Conservation (phyloP, 176 grass and related monocot genomes). For the Bromus sterilis region DNA sequence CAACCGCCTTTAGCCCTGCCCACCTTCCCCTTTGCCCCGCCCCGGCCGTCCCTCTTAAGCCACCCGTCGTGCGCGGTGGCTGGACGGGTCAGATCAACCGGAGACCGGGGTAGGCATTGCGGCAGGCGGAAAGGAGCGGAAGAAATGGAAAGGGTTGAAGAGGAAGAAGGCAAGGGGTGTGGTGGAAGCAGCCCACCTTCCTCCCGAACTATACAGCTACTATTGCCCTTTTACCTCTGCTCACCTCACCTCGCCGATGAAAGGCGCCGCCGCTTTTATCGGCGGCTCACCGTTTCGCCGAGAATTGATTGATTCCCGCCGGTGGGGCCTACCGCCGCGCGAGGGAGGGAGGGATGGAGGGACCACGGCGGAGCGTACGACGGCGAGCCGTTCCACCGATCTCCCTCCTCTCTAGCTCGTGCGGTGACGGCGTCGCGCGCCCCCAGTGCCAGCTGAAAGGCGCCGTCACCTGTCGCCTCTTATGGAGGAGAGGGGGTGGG, state of each 20-base stretch:
- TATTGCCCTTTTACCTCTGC: slow-evolving; percentile 11
- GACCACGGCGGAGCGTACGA: not conserved
- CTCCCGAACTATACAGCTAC: not conserved
- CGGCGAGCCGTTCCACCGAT: slow-evolving; percentile 8
- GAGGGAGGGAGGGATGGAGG: not conserved
- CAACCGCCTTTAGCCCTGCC: slow-evolving; percentile 22
- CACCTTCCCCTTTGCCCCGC: not conserved
- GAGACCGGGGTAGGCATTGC: not conserved
- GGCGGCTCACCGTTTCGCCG: not conserved
- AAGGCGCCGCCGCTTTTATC: slow-evolving; percentile 27
- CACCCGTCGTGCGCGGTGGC: not conserved
- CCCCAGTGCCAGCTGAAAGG: slow-evolving; percentile 15
- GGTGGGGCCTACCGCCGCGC: not conserved
- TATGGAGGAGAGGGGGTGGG: not conserved
- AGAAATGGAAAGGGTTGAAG: not conserved
- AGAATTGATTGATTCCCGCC: slow-evolving; percentile 44
- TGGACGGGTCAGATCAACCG: slow-evolving; percentile 27
- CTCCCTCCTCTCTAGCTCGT: not conserved
- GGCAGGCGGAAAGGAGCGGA: not conserved
- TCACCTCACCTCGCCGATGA: slow-evolving; percentile 17
- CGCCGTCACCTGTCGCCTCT: slow-evolving; percentile 11
- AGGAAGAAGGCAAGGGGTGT: not conserved
- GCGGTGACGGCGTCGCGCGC: slow-evolving; percentile 18
- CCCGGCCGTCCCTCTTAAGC: not conserved
- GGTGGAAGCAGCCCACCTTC: not conserved